A percentile compares a stretch with the other conserved stretches of the same genome.
These are phyloP conservation scores for Colletotrichum sp. DNA, from an alignment of 2,329 filamentous ascomycete species.

Conservation along the genomic window DNA sequence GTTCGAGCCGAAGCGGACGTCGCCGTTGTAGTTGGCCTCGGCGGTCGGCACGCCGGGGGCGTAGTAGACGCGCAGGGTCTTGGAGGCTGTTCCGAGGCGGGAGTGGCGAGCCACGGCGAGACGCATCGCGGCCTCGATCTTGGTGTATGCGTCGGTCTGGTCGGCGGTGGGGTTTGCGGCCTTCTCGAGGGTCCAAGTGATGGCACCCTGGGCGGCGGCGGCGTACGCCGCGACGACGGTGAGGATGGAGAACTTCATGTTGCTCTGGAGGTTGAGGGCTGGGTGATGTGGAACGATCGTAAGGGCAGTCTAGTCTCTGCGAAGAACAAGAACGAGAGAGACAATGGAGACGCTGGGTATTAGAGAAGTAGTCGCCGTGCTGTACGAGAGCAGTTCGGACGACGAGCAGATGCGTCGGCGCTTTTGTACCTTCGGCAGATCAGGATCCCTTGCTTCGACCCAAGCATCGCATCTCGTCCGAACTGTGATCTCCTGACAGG, in stretches of 20 bases:
- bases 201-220: slow-evolving; percentile 36
- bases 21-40: slow-evolving; percentile 52
- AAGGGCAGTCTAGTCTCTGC: not conserved
- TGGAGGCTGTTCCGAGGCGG: slow-evolving; percentile 37
- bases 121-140: slow-evolving; percentile 46
- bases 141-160: slow-evolving; percentile 46
- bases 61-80: slow-evolving; percentile 47
- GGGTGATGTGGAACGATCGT: not conserved
- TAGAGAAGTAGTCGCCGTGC: not conserved
- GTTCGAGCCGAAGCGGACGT: slow-evolving; percentile 50
- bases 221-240: slow-evolving; percentile 31
- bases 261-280: not conserved
- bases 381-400: not conserved
- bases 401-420: not conserved
- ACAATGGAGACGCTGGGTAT: not conserved
- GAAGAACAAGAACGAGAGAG: not conserved
- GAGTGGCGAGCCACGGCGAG: slow-evolving; percentile 45
- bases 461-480: not conserved
- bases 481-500: not conserved
- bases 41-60: slow-evolving; percentile 48
- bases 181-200: slow-evolving; percentile 43
- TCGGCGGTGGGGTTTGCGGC: slow-evolving; percentile 44
- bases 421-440: not conserved
- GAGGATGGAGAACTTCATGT: slow-evolving; percentile 30
- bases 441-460: not conserved